phyloP scores from a whole-genome alignment of 495 filamentous ascomycete species.

The Bacidia gigantensis region DNA sequence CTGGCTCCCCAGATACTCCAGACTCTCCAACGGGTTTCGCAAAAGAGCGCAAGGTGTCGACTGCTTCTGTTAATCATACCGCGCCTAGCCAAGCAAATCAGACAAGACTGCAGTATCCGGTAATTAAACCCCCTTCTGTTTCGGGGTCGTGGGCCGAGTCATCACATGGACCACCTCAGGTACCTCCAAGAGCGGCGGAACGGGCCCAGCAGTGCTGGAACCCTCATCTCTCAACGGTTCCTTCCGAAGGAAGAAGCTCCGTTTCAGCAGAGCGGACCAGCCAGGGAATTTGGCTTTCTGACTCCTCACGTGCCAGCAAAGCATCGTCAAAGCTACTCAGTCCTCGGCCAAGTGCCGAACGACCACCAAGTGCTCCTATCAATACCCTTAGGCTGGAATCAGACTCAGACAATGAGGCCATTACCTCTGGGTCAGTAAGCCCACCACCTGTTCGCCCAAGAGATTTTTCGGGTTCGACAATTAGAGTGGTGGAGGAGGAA shows the following conservation, averaged over 20 bases:
- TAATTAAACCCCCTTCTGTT: conserved; percentile 32
- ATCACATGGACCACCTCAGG: conserved; percentile 16
- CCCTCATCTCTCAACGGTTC: conserved; percentile 60
- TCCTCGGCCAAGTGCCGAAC: conserved; percentile 1
- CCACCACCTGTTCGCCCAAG: conserved; percentile 19
- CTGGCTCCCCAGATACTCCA: conserved; percentile 10
- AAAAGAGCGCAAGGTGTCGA: conserved; percentile 9
- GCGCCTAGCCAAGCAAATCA: neutral
- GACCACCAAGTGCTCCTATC: conserved; percentile 1
- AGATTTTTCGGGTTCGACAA: conserved; percentile 29
- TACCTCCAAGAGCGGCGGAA: conserved; percentile 24
- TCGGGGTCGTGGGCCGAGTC: conserved; percentile 35
- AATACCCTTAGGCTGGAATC: neutral
- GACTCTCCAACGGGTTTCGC: conserved; percentile 3
- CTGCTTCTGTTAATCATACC: conserved; percentile 21
- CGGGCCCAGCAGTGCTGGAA: conserved; percentile 45
- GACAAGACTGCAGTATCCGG: conserved; percentile 31
- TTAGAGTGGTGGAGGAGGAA: conserved; percentile 33
- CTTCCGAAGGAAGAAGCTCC: conserved; percentile 42
- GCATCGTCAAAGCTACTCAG: conserved; percentile 17
- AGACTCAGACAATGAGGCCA: neutral
- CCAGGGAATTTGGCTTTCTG: conserved; percentile 10
- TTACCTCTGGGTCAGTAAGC: neutral
- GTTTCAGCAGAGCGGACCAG: conserved; percentile 23
- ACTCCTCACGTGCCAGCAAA: conserved; percentile 15